Evolutionary conservation across 805 yeast genomes (phyloP).

Genomic region (Scheffersomyces stipitis): DNA sequence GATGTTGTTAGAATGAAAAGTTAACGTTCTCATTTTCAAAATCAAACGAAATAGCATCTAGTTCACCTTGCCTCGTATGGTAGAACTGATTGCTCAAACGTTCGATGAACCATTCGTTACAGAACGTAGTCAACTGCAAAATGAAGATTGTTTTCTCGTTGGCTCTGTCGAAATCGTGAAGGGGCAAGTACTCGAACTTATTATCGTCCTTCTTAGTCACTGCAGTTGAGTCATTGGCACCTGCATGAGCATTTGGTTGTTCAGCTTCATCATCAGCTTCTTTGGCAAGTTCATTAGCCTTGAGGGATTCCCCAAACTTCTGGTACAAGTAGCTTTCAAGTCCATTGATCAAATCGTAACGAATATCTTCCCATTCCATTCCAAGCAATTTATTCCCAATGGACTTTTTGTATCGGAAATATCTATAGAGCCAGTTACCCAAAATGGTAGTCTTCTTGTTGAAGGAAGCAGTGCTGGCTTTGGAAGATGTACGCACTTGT

Average conservation of each 20-base stretch:
- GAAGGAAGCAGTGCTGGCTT: slow-evolving; percentile 26
- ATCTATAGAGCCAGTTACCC: slow-evolving; percentile 31
- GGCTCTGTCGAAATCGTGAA: slow-evolving; percentile 32
- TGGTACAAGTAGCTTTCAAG: slow-evolving; percentile 36
- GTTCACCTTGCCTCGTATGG: background rate
- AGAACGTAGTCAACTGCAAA: slow-evolving; percentile 23
- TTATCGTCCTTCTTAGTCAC: background rate
- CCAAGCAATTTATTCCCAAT: slow-evolving; percentile 35
- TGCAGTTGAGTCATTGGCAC: slow-evolving; percentile 8
- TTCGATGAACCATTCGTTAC: slow-evolving; percentile 24
- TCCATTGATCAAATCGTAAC: slow-evolving; percentile 37
- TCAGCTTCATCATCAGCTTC: slow-evolving; percentile 1
- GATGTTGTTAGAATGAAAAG: no score
- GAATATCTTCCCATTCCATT: slow-evolving; percentile 44
- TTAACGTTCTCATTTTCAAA: slow-evolving; percentile 22
- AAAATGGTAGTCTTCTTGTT: slow-evolving; percentile 24
- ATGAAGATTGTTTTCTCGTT: slow-evolving; percentile 31
- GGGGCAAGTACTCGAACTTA: slow-evolving; percentile 24
- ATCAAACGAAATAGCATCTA: slow-evolving; percentile 20
- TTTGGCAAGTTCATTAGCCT: background rate
- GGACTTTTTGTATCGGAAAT: slow-evolving; percentile 37
- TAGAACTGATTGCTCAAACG: slow-evolving; percentile 4
- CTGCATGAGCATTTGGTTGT: background rate
- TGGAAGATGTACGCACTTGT: slow-evolving; percentile 25
- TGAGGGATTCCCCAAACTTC: slow-evolving; percentile 28